Evolutionary conservation across 345 rosid species (phyloP).

Genomic region (Nephelium lappaceum): DNA sequence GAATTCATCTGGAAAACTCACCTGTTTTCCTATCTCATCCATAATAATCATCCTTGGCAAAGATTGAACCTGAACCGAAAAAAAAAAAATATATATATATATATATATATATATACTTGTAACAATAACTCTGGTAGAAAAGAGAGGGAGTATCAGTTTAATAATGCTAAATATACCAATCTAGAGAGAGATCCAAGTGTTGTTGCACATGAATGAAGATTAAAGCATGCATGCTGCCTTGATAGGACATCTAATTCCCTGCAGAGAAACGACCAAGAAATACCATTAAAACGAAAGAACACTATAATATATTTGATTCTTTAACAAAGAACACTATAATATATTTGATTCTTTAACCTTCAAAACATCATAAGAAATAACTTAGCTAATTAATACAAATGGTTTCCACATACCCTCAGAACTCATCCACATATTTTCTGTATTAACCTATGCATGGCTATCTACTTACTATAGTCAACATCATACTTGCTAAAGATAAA

Average conservation of each 20-base stretch:
- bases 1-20: constrained; percentile 31
- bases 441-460: neutral
- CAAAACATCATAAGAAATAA: neutral
- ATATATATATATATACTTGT: constrained; percentile 7
- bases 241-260: constrained; percentile 95
- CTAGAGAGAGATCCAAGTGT: constrained; percentile 90
- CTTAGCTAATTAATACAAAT: neutral
- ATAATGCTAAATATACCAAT: constrained; percentile 53
- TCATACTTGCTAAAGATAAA: neutral
- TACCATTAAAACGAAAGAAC: neutral
- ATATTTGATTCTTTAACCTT: neutral
- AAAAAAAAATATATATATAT: no score
- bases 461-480: neutral
- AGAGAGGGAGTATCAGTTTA: constrained; percentile 15
- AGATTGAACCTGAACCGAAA: constrained; percentile 77
- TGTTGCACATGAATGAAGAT: constrained; percentile 86
- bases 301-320: neutral
- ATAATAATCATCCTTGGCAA: constrained; percentile 94
- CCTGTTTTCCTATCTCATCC: constrained; percentile 98
- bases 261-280: constrained; percentile 24
- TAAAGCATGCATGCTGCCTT: constrained; percentile 80
- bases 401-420: neutral
- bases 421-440: neutral
- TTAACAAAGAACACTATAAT: neutral
- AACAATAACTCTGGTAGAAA: constrained; percentile 15